Conservation (phyloP, 208 protist genomes). For the Acanthamoeba quina region DNA sequence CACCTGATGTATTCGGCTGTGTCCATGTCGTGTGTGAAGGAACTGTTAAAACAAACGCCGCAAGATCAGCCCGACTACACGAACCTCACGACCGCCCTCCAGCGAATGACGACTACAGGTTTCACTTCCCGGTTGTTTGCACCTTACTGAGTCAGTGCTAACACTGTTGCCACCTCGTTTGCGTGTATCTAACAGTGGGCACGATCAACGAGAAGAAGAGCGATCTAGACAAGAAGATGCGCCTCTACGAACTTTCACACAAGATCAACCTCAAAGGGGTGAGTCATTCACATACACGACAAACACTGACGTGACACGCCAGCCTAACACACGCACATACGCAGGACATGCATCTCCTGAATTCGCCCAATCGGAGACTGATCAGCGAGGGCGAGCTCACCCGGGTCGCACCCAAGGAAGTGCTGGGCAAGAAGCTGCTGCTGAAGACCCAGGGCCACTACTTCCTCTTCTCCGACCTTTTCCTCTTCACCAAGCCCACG, state of each 20-base stretch:
- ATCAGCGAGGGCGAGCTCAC: constrained; percentile 42
- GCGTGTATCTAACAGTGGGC: neutral
- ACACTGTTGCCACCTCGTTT: neutral
- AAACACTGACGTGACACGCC: neutral
- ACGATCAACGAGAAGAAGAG: constrained; percentile 65
- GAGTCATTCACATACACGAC: neutral
- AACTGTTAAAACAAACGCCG: constrained; percentile 68
- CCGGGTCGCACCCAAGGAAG: constrained; percentile 24
- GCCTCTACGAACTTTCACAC: constrained; percentile 30
- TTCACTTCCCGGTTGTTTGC: neutral
- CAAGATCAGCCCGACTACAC: constrained; percentile 50
- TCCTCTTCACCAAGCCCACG: constrained; percentile 31
- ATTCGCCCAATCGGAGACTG: constrained; percentile 17
- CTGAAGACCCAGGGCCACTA: constrained; percentile 24
- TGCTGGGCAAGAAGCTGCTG: constrained; percentile 47
- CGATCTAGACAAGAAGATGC: constrained; percentile 52
- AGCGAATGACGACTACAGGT: constrained; percentile 28
- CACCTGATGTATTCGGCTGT: neutral
- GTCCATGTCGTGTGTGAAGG: neutral
- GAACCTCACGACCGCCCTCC: constrained; percentile 23
- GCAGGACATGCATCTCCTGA: constrained; percentile 5
- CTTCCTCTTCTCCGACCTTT: constrained; percentile 58
- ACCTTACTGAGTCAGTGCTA: neutral
- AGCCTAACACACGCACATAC: neutral
- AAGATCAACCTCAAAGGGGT: constrained; percentile 52